Evolutionary conservation across 768 basidiomycete species (phyloP), one percentile per base, ranked within the genome.

Genomic region (Lanmaoa rubissima): DNA sequence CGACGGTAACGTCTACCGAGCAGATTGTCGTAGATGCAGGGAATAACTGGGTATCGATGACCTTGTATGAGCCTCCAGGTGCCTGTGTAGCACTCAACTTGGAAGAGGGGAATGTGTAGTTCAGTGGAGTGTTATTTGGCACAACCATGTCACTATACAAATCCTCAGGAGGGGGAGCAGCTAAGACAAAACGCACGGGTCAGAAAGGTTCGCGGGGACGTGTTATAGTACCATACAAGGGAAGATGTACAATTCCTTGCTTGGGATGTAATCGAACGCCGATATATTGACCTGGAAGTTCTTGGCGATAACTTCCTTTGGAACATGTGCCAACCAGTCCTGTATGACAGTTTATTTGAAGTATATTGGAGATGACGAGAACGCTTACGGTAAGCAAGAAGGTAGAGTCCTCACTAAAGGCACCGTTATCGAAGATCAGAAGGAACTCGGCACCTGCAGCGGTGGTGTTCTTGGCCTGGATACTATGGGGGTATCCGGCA

Each of bases 301-400:
- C 72, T 86, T 86, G 16, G 84, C 83, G 3, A 87, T 69, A 0
- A 84, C 81, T 44, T 79, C 76, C 59, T 78, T 75, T 11, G 84
- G 83, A 16, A 82, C 75, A 61, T 88, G 87, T 4, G 86, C 76
- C 24, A 87, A 73, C 85, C 87, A 88, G 57, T 88, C 86, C 54
- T 85, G 81, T 17, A 54, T 51, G 13, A 52, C n/a, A 35, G 31
- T 36, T 34, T 11, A 26, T 21, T 32, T 35, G 11, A 50, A 47
- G 6, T 5, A 36, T 4, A 12, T 38, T 16, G 4, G 14, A 21
- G 16, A 46, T 36, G 24, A 41, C 9, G 8, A 48, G 21, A 51
- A n/a, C 4, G 40, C 66, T 54, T 34, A 56, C 68, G 14, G 66
- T 67, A 34, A 74, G 69, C 41, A 81, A 73, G 65, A 86, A 86